Conservation (phyloP, 192 early-diverging fungal genomes). For the Mortierella alpina region DNA sequence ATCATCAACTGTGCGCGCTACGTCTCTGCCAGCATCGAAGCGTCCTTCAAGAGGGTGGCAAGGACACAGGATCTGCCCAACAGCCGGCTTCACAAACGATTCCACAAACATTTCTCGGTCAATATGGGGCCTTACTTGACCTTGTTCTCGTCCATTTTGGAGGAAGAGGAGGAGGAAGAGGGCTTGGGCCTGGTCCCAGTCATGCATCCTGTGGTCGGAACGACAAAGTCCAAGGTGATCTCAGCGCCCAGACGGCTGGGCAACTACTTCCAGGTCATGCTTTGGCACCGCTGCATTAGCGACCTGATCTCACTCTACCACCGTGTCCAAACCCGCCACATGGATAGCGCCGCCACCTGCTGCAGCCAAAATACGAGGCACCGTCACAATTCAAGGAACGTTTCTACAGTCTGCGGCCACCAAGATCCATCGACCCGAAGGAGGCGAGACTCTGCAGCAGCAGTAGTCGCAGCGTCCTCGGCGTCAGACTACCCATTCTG, state of each 20-base stretch:
- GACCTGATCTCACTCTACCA: constrained; percentile 40
- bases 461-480: background rate
- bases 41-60: constrained; percentile 20
- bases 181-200: background rate
- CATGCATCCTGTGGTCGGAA: constrained; percentile 2
- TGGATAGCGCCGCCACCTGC: constrained; percentile 1
- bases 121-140: constrained; percentile 33
- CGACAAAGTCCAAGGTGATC: background rate
- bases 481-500: constrained; percentile 32
- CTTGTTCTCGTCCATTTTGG: constrained; percentile 5
- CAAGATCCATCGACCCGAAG: background rate
- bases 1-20: constrained; percentile 52
- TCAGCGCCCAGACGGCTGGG: constrained; percentile 17
- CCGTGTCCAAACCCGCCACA: constrained; percentile 22
- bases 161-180: constrained; percentile 3
- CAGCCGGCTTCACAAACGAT: constrained; percentile 4
- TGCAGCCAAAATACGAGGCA: background rate
- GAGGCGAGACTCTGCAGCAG: background rate
- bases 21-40: constrained; percentile 43
- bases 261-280: constrained; percentile 45
- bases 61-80: constrained; percentile 7
- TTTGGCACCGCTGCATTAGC: constrained; percentile 43
- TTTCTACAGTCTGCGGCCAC: too few species aligned
- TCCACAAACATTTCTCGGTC: constrained; percentile 13
- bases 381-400: background rate